Conservation (phyloP, 495 filamentous ascomycete genomes). For the Aspergillus campestris region DNA sequence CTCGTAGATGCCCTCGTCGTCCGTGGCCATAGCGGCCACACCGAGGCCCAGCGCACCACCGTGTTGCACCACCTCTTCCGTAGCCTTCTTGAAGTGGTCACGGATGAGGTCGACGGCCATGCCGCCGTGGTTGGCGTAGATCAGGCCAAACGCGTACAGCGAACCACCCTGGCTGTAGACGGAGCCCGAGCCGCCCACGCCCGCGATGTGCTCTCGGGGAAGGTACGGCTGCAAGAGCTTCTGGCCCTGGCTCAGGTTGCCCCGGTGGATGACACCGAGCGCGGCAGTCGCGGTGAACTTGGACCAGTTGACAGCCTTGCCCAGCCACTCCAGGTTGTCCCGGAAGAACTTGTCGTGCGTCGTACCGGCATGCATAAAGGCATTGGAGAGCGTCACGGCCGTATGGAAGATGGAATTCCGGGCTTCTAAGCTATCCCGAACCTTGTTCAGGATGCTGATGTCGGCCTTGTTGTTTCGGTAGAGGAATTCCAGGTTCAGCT, state of each 20-base stretch:
- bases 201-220: constrained; percentile 56
- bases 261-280: constrained; percentile 90
- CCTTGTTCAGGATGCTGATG: constrained; percentile 85
- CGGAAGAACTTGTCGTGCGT: constrained; percentile 96
- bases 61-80: constrained; percentile 93
- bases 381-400: constrained; percentile 92
- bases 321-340: constrained; percentile 95
- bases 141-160: constrained; percentile 89
- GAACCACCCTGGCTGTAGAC: constrained; percentile 94
- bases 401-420: constrained; percentile 98
- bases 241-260: constrained; percentile 84
- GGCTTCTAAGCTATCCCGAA: constrained; percentile 88
- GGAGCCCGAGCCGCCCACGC: constrained; percentile 62
- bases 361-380: constrained; percentile 99
- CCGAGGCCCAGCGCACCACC: constrained; percentile 92
- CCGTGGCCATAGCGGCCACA: constrained; percentile 96
- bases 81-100: constrained; percentile 74
- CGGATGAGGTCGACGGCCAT: constrained; percentile 85
- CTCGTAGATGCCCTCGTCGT: constrained; percentile 82
- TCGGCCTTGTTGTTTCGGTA: constrained; percentile 89
- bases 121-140: constrained; percentile 95
- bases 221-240: constrained; percentile 94
- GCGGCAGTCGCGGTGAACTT: constrained; percentile 98
- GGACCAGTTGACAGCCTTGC: constrained; percentile 99
- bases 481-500: constrained; percentile 90